Base-by-base conservation (phyloP, 2,329 filamentous ascomycete genomes). In the Davidsoniella neocaledoniae region DNA sequence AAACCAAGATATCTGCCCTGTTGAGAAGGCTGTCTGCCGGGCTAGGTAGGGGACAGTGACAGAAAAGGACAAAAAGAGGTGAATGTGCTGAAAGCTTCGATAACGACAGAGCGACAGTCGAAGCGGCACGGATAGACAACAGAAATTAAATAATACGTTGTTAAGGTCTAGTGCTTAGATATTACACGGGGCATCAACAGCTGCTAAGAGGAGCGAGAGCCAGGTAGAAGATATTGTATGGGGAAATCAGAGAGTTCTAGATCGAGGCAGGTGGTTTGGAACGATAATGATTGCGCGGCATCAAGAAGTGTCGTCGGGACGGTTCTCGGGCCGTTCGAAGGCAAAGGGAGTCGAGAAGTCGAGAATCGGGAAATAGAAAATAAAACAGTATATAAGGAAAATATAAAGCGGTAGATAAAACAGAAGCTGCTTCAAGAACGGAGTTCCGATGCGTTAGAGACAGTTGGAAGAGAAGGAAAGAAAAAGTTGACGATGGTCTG, bases 151-250 rank as follows among this genome's bases (percentile, higher is more conserved):
- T 49, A 49, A 41, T 49, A 49, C 43, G 26, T 43, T 25, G 40
- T 49, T 33, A 49, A 49, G 47, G 47, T 49, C 47, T 49, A 49
- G 47, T 40, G 47, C 47, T 49, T 49, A 49, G 41, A 29, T 46
- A 49, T 39, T 37, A 43, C 33, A 41, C 40, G 17, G 25, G 47
- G 26, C 47, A 21, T 49, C 26, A 17, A 12, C 19, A 19, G 41
- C 38, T 40, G 26, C 40, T 33, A 17, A 40, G 47, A 10, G 10
- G 47, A 36, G 36, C 38, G 26, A 29, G 26, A 29, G 19, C 17
- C 44, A 46, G 29, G 29, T 26, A 38, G 36, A 10, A 46, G 33
- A n/a, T 46, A 23, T 14, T 23, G 23, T 25, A 21, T 39, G 44
- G 29, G 29, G 29, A 33, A 33, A 12, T 33, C 29, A 12, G 29